Evolutionary conservation across 495 filamentous ascomycete species (phyloP).

Genomic region (Aspergillus bridgeri): DNA sequence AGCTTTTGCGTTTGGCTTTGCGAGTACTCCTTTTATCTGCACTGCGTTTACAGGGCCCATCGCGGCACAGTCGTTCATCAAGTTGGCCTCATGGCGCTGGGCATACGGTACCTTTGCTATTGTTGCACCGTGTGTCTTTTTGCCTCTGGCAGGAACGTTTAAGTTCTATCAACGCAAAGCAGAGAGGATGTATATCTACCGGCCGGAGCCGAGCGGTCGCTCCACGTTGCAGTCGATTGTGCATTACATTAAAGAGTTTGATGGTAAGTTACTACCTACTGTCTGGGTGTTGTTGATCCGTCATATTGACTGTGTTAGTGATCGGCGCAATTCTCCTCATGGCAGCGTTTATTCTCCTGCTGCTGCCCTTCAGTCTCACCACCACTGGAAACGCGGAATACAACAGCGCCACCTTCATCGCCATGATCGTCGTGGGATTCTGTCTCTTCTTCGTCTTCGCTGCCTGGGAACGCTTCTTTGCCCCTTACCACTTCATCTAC

Average conservation of each 20-base stretch:
- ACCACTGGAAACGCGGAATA: conserved; percentile 47
- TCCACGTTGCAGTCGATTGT: conserved; percentile 44
- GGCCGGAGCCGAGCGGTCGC: conserved; percentile 36
- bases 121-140: conserved; percentile 48
- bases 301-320: conserved; percentile 18
- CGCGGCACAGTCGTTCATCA: conserved; percentile 40
- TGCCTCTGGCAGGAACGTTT: conserved; percentile 50
- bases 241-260: conserved; percentile 60
- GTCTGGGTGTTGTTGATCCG: not conserved
- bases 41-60: conserved; percentile 44
- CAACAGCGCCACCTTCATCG: conserved; percentile 50
- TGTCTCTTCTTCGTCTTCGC: conserved; percentile 53
- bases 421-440: conserved; percentile 55
- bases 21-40: conserved; percentile 52
- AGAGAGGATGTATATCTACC: conserved; percentile 35
- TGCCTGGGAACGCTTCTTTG: conserved; percentile 54
- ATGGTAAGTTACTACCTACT: conserved; percentile 28
- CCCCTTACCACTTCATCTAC: conserved; percentile 60
- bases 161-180: conserved; percentile 58
- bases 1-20: conserved; percentile 57
- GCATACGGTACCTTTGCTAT: conserved; percentile 61
- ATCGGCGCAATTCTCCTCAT: conserved; percentile 58
- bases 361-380: conserved; percentile 59
- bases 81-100: conserved; percentile 58
- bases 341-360: conserved; percentile 58